Evolutionary conservation across 495 filamentous ascomycete species (phyloP).

Genomic region (Aspergillus cavernicola): DNA sequence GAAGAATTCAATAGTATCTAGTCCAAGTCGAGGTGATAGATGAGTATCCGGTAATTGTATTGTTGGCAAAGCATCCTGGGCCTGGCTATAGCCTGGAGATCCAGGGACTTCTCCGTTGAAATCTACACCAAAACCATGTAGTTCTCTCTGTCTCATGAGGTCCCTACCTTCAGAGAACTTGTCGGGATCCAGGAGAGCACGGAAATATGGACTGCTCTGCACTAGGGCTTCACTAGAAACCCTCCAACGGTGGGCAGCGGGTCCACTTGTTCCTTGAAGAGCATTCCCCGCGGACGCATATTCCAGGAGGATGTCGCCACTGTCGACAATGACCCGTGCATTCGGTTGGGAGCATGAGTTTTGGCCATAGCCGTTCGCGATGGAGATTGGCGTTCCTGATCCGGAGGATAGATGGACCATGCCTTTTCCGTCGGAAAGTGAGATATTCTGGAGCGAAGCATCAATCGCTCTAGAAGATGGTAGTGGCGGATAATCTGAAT

Average conservation of each 20-base stretch:
- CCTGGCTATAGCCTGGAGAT: not conserved
- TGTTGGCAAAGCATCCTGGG: slow-evolving; percentile 21
- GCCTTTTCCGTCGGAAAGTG: not conserved
- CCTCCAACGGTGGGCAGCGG: slow-evolving; percentile 28
- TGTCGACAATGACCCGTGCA: slow-evolving; percentile 21
- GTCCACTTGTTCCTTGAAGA: not conserved
- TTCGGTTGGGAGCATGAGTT: not conserved
- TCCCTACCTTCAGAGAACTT: slow-evolving; percentile 48
- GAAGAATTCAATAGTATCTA: slow-evolving; percentile 38
- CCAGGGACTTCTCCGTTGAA: not conserved
- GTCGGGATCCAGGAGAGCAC: slow-evolving; percentile 41
- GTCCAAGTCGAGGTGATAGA: slow-evolving; percentile 24
- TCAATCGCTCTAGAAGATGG: not conserved
- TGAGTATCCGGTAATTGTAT: slow-evolving; percentile 25
- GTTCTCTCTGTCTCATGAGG: slow-evolving; percentile 26
- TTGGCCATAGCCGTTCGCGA: not conserved
- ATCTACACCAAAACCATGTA: not conserved
- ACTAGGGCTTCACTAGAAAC: slow-evolving; percentile 31
- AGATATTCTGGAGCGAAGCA: slow-evolving; percentile 3
- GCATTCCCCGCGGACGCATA: slow-evolving; percentile 19
- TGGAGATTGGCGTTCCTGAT: not conserved
- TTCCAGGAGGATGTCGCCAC: slow-evolving; percentile 38
- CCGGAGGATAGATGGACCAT: not conserved
- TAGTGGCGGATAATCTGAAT: slow-evolving; percentile 15
- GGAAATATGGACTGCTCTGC: slow-evolving; percentile 42